Percentiles rank a stretch among this genome's conserved stretches.
Evolutionary conservation across 352 stramenopile species (phyloP).

Genomic region (Peronosclerospora sorghi): DNA sequence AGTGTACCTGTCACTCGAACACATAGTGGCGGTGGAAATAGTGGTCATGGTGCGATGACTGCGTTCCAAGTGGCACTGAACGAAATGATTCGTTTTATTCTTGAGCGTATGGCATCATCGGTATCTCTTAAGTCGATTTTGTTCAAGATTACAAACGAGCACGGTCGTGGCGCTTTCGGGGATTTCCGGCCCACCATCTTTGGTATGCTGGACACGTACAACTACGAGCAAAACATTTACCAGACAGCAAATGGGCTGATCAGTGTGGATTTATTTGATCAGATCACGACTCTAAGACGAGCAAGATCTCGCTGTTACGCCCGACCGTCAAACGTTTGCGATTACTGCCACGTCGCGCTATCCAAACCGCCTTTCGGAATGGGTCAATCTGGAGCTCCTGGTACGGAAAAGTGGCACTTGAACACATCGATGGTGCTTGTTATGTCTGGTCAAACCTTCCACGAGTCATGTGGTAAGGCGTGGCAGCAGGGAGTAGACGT

Average conservation of each 20-base stretch:
- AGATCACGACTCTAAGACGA: conserved; percentile 72
- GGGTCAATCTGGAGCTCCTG: conserved; percentile 49
- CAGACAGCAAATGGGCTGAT: conserved; percentile 78
- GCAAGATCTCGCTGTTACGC: conserved; percentile 63
- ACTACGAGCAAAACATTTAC: conserved; percentile 87
- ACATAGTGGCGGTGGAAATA: conserved; percentile 36
- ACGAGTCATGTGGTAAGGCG: conserved; percentile 78
- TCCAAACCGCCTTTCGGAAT: conserved; percentile 78
- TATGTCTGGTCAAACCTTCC: conserved; percentile 67
- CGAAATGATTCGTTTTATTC: conserved; percentile 88
- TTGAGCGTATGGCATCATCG: conserved; percentile 90
- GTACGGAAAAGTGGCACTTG: conserved; percentile 75
- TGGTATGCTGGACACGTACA: conserved; percentile 90
- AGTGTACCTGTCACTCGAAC: conserved; percentile 30
- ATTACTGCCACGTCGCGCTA: conserved; percentile 75
- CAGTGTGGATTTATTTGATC: conserved; percentile 73
- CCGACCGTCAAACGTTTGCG: conserved; percentile 58
- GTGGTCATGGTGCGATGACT: conserved; percentile 72
- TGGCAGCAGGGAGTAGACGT: conserved; percentile 74
- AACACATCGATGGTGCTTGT: conserved; percentile 78
- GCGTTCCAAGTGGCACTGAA: conserved; percentile 84
- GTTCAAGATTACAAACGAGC: conserved; percentile 92
- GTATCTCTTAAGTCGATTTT: conserved; percentile 90
- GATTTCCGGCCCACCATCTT: conserved; percentile 92
- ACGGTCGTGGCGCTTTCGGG: conserved; percentile 87